Conservation (phyloP, 2,329 filamentous ascomycete species). For the Claviceps digitariae region DNA sequence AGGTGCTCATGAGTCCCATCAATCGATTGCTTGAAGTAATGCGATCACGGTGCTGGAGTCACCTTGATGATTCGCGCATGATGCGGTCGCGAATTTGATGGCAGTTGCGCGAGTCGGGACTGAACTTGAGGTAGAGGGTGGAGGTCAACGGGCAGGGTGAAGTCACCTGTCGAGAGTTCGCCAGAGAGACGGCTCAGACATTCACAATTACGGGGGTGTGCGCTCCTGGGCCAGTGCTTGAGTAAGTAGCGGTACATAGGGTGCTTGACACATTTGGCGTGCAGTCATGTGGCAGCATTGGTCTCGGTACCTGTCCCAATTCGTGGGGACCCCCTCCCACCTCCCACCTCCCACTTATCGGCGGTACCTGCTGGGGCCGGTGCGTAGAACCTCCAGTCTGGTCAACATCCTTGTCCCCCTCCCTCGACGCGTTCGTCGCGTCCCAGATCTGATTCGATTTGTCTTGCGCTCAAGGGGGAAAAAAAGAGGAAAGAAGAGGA, state of each 20-base stretch:
- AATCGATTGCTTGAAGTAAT: slow-evolving; percentile 20
- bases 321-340: slow-evolving; percentile 2
- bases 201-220: no score
- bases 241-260: not conserved
- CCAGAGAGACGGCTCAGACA: slow-evolving; percentile 9
- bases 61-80: slow-evolving; percentile 32
- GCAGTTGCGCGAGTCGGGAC: slow-evolving; percentile 12
- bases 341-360: slow-evolving; percentile 2
- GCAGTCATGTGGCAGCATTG: not conserved
- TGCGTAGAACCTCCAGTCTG: not conserved
- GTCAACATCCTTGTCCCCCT: slow-evolving; percentile 1
- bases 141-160: slow-evolving; percentile 19
- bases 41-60: slow-evolving; percentile 28
- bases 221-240: not conserved
- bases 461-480: not conserved
- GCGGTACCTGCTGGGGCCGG: not conserved
- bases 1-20: slow-evolving; percentile 30
- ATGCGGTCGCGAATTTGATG: slow-evolving; percentile 28
- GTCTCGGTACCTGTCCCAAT: slow-evolving; percentile 11
- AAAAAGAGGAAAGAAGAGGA: not conserved
- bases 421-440: slow-evolving; percentile 15
- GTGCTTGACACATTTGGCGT: not conserved
- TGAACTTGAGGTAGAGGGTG: slow-evolving; percentile 14
- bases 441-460: slow-evolving; percentile 6
- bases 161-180: slow-evolving; percentile 16